Percentiles rank a stretch among this genome's conserved stretches.
Evolutionary conservation across 108 stramenopile genomes (phyloP).

Genomic region (Skeletonema potamos): DNA sequence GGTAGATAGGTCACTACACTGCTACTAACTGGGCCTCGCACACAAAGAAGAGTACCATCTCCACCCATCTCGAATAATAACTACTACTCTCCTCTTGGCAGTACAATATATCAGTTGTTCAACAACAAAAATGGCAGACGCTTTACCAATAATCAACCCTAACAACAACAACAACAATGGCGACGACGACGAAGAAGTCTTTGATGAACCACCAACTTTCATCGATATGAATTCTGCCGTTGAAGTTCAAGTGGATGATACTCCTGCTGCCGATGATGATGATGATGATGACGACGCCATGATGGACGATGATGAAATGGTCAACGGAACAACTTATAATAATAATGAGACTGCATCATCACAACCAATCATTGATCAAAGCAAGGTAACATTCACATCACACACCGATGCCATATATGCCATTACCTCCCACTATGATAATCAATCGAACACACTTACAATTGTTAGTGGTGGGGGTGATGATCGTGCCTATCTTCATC

Average conservation of each 20-base stretch:
- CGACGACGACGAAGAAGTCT: constrained; percentile 39
- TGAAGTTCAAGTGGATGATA: constrained; percentile 76
- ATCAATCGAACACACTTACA: constrained; percentile 43
- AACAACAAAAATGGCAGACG: background rate
- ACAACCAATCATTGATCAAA: constrained; percentile 40
- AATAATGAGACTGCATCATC: constrained; percentile 23
- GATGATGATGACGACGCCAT: constrained; percentile 65
- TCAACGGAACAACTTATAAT: background rate
- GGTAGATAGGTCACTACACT: no score
- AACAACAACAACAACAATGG: background rate
- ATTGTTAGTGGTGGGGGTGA: constrained; percentile 91
- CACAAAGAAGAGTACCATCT: no score
- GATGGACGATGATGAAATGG: constrained; percentile 58
- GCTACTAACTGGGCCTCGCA: no score
- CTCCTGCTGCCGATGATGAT: constrained; percentile 65
- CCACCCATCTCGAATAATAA: no score
- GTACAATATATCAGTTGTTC: no score
- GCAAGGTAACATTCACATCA: constrained; percentile 46
- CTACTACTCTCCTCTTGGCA: no score
- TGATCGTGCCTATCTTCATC: constrained; percentile 88
- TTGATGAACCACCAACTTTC: constrained; percentile 60
- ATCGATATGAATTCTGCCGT: constrained; percentile 71
- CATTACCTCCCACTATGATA: constrained; percentile 59
- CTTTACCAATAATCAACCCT: background rate
- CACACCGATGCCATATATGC: constrained; percentile 76